phyloP scores from a whole-genome alignment of 768 basidiomycete genomes.

The Cystobasidium onofrii region DNA sequence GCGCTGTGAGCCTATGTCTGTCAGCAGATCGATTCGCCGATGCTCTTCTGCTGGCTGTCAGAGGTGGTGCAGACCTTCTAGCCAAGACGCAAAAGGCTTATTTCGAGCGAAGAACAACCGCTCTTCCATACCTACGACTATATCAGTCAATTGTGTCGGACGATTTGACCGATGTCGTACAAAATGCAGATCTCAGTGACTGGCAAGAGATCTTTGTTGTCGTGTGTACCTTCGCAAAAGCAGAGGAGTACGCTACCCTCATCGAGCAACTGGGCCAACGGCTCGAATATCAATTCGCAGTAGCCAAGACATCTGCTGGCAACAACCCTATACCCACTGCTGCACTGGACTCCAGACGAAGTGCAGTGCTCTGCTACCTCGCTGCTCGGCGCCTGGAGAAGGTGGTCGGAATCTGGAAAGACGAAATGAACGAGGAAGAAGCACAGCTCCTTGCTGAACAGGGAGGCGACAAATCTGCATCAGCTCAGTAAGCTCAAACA shows the following conservation, averaged over 20 bases:
- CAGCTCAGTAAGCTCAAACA: background rate
- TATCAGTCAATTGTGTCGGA: slow-evolving; percentile 89
- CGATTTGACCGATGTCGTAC: slow-evolving; percentile 86
- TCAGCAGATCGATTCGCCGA: slow-evolving; percentile 85
- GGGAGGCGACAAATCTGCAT: background rate
- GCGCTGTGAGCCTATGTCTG: slow-evolving; percentile 82
- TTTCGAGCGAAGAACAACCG: slow-evolving; percentile 69
- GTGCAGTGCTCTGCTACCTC: slow-evolving; percentile 86
- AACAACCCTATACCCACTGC: slow-evolving; percentile 46
- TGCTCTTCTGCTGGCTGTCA: slow-evolving; percentile 83
- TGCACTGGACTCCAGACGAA: slow-evolving; percentile 58
- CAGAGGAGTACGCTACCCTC: slow-evolving; percentile 75
- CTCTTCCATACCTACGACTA: slow-evolving; percentile 77
- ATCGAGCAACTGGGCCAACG: slow-evolving; percentile 85
- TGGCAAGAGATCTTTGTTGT: slow-evolving; percentile 98
- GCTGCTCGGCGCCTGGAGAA: slow-evolving; percentile 82
- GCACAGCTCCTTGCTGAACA: slow-evolving; percentile 40
- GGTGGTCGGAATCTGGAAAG: slow-evolving; percentile 80
- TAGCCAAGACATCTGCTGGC: slow-evolving; percentile 50
- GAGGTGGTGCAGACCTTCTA: slow-evolving; percentile 78
- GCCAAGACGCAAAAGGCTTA: slow-evolving; percentile 84
- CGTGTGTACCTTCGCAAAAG: slow-evolving; percentile 79
- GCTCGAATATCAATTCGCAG: slow-evolving; percentile 71
- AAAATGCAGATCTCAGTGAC: slow-evolving; percentile 86
- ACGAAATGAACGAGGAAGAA: slow-evolving; percentile 84